Percentiles rank a stretch among this genome's conserved stretches.
phyloP scores from a whole-genome alignment of 305 asterid genomes.

The Withania somnifera region DNA sequence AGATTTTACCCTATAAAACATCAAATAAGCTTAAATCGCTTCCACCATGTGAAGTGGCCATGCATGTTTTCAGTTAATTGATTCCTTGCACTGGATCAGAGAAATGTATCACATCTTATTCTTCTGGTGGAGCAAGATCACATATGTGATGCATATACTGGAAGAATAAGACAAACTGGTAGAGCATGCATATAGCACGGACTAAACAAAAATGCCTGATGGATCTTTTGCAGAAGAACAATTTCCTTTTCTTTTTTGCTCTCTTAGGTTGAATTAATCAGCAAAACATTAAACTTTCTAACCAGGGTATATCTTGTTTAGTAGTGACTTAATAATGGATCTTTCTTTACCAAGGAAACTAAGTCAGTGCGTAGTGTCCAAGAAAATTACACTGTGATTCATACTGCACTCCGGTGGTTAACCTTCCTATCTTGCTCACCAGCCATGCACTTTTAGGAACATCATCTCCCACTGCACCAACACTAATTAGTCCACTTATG shows the following conservation, averaged over 20 bases:
- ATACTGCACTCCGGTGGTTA: conserved; percentile 85
- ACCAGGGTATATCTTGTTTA: not conserved
- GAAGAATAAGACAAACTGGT: not conserved
- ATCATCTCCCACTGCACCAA: conserved; percentile 40
- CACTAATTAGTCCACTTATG: not conserved
- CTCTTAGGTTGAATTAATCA: not conserved
- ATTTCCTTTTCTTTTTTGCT: not conserved
- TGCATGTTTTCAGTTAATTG: not conserved
- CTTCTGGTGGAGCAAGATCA: not conserved
- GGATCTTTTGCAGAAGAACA: not conserved
- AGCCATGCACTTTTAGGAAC: conserved; percentile 78
- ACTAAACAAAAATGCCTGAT: not conserved
- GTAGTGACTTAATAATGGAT: not conserved
- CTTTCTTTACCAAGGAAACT: not conserved
- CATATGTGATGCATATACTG: not conserved
- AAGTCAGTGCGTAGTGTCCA: not conserved
- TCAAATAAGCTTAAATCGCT: not conserved
- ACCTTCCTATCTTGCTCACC: conserved; percentile 81
- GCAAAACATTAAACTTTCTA: not conserved
- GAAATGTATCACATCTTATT: not conserved
- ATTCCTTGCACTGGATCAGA: not conserved
- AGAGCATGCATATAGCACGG: not conserved
- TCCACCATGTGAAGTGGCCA: not conserved
- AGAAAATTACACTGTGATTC: conserved; percentile 61
- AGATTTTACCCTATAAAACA: not conserved